Evolutionary conservation across 495 filamentous ascomycete species (phyloP).

Genomic region (Lasiosphaeria miniovina): DNA sequence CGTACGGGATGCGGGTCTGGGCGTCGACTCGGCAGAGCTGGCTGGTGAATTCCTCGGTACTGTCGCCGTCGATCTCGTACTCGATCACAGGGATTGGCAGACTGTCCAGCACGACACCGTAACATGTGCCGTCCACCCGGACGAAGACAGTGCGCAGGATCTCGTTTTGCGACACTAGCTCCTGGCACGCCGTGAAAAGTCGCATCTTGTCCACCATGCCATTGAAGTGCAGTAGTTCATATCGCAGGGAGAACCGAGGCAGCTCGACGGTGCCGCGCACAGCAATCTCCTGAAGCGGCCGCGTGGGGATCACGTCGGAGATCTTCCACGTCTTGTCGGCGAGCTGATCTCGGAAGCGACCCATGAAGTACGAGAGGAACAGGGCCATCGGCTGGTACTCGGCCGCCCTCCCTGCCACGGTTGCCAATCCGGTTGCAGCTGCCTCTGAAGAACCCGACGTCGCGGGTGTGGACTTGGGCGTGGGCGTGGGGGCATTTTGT

Average conservation of each 20-base stretch:
- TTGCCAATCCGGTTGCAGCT: background rate
- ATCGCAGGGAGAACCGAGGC: constrained; percentile 45
- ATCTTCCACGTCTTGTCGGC: constrained; percentile 44
- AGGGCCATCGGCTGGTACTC: constrained; percentile 29
- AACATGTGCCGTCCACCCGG: constrained; percentile 51
- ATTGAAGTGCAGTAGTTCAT: constrained; percentile 38
- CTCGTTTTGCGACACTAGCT: constrained; percentile 56
- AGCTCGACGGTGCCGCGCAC: constrained; percentile 56
- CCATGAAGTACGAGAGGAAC: constrained; percentile 23
- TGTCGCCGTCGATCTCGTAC: constrained; percentile 51
- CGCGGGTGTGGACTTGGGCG: background rate
- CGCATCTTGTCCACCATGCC: constrained; percentile 25
- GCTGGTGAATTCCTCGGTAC: constrained; percentile 50
- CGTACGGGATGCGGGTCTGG: constrained; percentile 53
- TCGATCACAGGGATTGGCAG: constrained; percentile 47
- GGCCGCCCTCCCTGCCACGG: constrained; percentile 17
- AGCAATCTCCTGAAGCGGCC: constrained; percentile 63
- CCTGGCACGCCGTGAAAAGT: constrained; percentile 33
- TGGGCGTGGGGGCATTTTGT: constrained; percentile 3
- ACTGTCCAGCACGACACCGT: constrained; percentile 59
- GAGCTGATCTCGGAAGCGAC: constrained; percentile 33
- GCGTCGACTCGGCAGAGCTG: constrained; percentile 49
- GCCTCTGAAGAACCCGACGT: background rate
- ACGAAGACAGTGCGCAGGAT: constrained; percentile 71
- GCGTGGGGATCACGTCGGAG: constrained; percentile 58